Base-by-base conservation (phyloP, 768 basidiomycete genomes). In the Auriscalpium orientale region DNA sequence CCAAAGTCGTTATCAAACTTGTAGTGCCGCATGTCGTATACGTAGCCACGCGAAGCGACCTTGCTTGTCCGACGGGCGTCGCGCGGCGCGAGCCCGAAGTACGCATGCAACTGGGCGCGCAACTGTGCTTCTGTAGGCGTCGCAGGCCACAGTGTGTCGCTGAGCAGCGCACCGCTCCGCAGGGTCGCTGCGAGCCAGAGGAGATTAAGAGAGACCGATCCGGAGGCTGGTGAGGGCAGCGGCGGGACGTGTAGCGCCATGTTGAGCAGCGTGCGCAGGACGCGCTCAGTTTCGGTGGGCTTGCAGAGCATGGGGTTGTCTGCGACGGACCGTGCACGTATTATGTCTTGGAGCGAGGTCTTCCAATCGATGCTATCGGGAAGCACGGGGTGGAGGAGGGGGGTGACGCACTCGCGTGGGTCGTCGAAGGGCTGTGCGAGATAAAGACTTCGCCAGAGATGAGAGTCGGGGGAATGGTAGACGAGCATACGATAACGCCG, bases 361-460 rank as follows among this genome's bases (percentile, higher is more conserved):
- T 69, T 78, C 87, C 87, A 89, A 57, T 68, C 56, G 33, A 68
- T 57, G 20, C 35, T 16, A 15, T 64, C 51, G 0, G 28, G 12
- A 13, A 49, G 13, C 6, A 62, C 15, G 13, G 56, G 65, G n/a
- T 63, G 18, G 18, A 69, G 73, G 57, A 61, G 67, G 11, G 69
- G 68, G 2, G 73, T 74, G 6, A 79, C 62, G 47, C 82, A 78
- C n/a, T 53, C 51, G 9, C 82, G 71, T 1, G 82, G 85, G 61
- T 89, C 85, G 56, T 89, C 88, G 55, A 87, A 75, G 0, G 78
- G 74, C 55, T 82, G 78, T 0, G 68, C 62, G 45, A 90, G 81
- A 67, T 88, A 90, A 6, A 89, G 72, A 9, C 68, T 70, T 8
- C 84, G 77, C 88, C 88, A 90, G 38, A 87, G 68, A 49, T 79